Evolutionary conservation across 805 yeast genomes (phyloP).

Genomic region (Novakomyces olei): DNA sequence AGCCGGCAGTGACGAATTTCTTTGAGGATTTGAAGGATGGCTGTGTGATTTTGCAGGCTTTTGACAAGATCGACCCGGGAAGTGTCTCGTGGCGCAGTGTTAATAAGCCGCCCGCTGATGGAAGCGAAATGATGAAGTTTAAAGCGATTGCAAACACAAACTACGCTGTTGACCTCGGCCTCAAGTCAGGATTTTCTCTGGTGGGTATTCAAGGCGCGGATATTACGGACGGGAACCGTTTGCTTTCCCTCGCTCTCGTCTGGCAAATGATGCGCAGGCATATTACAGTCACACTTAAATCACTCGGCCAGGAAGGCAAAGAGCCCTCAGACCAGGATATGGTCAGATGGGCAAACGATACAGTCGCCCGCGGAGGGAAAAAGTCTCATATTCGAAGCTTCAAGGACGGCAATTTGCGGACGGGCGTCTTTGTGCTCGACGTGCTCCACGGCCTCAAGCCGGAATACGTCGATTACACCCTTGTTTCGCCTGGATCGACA

Average conservation of each 20-base stretch:
- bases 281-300: slow-evolving; percentile 61
- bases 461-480: slow-evolving; percentile 88
- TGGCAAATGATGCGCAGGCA: slow-evolving; percentile 99
- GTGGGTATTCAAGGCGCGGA: slow-evolving; percentile 98
- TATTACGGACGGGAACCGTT: slow-evolving; percentile 77
- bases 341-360: slow-evolving; percentile 79
- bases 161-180: slow-evolving; percentile 92
- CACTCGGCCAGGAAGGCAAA: slow-evolving; percentile 47
- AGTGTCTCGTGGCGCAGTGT: slow-evolving; percentile 57
- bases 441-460: slow-evolving; percentile 85
- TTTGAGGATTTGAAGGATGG: slow-evolving; percentile 95
- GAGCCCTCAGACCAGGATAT: slow-evolving; percentile 70
- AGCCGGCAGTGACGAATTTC: slow-evolving; percentile 74
- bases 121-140: slow-evolving; percentile 62
- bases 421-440: slow-evolving; percentile 67
- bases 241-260: slow-evolving; percentile 74
- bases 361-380: slow-evolving; percentile 71
- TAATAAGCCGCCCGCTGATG: slow-evolving; percentile 61
- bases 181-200: slow-evolving; percentile 71
- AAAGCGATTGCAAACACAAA: slow-evolving; percentile 95
- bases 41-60: slow-evolving; percentile 68
- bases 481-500: slow-evolving; percentile 56
- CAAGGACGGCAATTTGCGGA: slow-evolving; percentile 55
- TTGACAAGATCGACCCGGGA: slow-evolving; percentile 88
- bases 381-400: slow-evolving; percentile 52